A percentile compares a stretch with the other conserved stretches of the same genome.
Conservation (phyloP, 345 rosid genomes). For the Brassica rapa region DNA sequence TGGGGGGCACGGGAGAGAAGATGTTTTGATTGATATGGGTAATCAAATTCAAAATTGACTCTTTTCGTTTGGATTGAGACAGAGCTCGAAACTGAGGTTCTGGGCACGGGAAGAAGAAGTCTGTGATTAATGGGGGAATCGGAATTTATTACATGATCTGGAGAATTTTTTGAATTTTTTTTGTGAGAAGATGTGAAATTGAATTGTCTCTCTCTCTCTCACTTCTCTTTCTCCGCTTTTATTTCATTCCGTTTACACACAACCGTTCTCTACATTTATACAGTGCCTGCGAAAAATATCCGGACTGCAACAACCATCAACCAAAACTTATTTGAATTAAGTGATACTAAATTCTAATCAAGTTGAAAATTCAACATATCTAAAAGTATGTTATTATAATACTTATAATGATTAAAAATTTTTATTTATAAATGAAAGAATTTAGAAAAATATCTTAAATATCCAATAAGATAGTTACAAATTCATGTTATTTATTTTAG, state of each 20-base stretch:
- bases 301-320: background rate
- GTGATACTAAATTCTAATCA: background rate
- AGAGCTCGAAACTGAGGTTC: constrained; percentile 32
- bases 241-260: constrained; percentile 32
- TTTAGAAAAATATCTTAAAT: too few species aligned
- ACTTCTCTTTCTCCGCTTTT: background rate
- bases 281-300: background rate
- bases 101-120: constrained; percentile 46
- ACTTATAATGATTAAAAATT: too few species aligned
- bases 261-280: constrained; percentile 36
- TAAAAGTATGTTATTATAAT: background rate
- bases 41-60: constrained; percentile 35
- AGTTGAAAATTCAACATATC: background rate
- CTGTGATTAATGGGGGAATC: constrained; percentile 42
- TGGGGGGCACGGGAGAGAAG: constrained; percentile 47
- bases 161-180: constrained; percentile 36
- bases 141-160: constrained; percentile 25
- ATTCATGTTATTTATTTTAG: too few species aligned
- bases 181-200: constrained; percentile 29
- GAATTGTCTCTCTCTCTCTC: constrained; percentile 29
- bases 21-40: constrained; percentile 41
- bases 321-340: background rate
- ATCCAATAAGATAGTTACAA: too few species aligned
- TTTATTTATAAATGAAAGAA: too few species aligned
- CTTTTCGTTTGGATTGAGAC: constrained; percentile 3